Base-by-base conservation (phyloP, 495 filamentous ascomycete genomes). In the Ramalina intermedia region DNA sequence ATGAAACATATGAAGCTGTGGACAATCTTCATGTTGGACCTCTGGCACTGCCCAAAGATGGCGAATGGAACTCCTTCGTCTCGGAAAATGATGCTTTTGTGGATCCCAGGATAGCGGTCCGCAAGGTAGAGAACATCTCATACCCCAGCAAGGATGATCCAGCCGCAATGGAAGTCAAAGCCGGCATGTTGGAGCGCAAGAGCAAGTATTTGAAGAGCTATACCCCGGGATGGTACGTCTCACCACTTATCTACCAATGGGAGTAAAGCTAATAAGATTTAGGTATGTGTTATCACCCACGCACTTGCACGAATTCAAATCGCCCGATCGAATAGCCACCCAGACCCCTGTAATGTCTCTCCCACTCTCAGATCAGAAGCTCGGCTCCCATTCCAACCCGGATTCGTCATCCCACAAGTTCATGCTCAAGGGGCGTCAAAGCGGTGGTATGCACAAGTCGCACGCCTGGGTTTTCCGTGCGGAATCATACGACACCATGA, bases 121-220 rank as follows among this genome's bases (percentile, higher is more conserved):
- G 91, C 42, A 76, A 80, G 37, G 63, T 87, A 16, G 78, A 94
- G 56, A 81, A 84, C 56, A 94, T 98, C 55, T 78, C 84, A 35
- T 98, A 96, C 63, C 89, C 90, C n/a, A 91, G 91, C 14, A 83
- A 83, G 56, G 77, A 94, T 58, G 85, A 95, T 61, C 83, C 84
- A 45, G 82, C 87, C 37, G 87, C 85, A 29, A 77, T 81, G 47
- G 91, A 95, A 59, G 81, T 98, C 33, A 74, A 86, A 43, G 84
- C 85, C 6, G 91, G 91, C 1, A 81, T 94, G 68, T 70, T 98
- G 46, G 91, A 98, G 69, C 82, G 91, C 42, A 98, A 96, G 76
- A 93, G 85, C 74, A 98, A 96, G 61, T 98, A 96, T 63, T 69
- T 98, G 38, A 98, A 96, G 74, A 95, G 87, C 60, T 98, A 95